These are phyloP conservation scores for Pelargonium exstipulatum DNA, from an alignment of 441 rosid genomes.

Conservation along the genomic window DNA sequence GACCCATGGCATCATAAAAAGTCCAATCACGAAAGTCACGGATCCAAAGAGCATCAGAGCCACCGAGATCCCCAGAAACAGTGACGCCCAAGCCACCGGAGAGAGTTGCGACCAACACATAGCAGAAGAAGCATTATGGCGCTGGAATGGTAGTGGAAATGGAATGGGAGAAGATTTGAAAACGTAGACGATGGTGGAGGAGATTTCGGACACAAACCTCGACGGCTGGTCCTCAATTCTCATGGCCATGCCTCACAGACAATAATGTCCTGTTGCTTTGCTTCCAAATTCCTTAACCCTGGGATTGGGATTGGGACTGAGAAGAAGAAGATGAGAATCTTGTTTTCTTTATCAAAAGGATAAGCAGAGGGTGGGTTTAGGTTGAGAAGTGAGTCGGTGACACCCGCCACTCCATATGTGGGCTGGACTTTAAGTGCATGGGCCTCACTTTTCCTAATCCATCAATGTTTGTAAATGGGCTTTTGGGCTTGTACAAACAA, in stretches of 20 bases:
- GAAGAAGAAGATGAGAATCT: no score
- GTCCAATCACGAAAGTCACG: slow-evolving; percentile 24
- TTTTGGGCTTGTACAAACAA: no score
- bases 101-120: slow-evolving; percentile 15
- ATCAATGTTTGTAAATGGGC: no score
- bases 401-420: no score
- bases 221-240: slow-evolving; percentile 8
- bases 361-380: no score
- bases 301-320: no score
- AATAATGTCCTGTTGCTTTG: no score
- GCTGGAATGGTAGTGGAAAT: background rate
- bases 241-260: slow-evolving; percentile 8
- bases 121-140: background rate
- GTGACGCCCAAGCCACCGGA: slow-evolving; percentile 21
- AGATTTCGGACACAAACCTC: slow-evolving; percentile 15
- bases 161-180: slow-evolving; percentile 9
- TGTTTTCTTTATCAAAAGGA: no score
- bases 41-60: slow-evolving; percentile 29
- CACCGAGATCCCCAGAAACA: slow-evolving; percentile 20
- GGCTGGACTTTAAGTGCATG: no score
- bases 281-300: no score
- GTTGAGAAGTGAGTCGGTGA: no score
- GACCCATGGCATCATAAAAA: slow-evolving; percentile 28
- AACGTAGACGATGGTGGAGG: slow-evolving; percentile 14
- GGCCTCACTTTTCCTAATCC: no score